Conservation (phyloP, 192 early-diverging fungal genomes). For the Entomortierella lignicola region DNA sequence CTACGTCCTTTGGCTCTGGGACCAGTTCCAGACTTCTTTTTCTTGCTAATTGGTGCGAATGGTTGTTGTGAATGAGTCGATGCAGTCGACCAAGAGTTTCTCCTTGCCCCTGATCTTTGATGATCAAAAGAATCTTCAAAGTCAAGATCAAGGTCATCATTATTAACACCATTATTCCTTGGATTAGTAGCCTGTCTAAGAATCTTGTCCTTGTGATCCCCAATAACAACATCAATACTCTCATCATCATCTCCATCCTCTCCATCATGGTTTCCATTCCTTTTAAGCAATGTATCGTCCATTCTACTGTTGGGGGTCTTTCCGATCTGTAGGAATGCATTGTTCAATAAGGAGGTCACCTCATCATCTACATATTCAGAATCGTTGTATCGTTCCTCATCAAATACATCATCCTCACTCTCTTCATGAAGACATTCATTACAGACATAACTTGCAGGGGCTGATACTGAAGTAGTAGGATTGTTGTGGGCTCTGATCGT, state of each 20-base stretch:
- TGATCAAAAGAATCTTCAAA: slow-evolving; percentile 17
- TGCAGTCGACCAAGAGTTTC: slow-evolving; percentile 20
- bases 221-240: slow-evolving; percentile 46
- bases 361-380: slow-evolving; percentile 52
- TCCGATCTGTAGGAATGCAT: slow-evolving; percentile 45
- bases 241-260: slow-evolving; percentile 16
- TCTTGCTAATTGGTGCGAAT: slow-evolving; percentile 45
- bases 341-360: slow-evolving; percentile 36
- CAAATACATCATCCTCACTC: slow-evolving; percentile 10
- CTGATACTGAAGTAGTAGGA: neutral
- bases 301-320: slow-evolving; percentile 38
- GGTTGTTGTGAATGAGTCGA: slow-evolving; percentile 38
- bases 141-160: slow-evolving; percentile 9
- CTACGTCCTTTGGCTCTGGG: slow-evolving; percentile 6
- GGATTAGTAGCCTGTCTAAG: slow-evolving; percentile 1
- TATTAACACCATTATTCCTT: no score
- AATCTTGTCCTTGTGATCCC: slow-evolving; percentile 44
- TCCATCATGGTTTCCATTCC: neutral
- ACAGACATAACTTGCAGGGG: neutral
- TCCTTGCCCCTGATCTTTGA: neutral
- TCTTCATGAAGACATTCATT: slow-evolving; percentile 14
- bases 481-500: neutral
- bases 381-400: slow-evolving; percentile 40
- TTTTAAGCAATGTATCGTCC: slow-evolving; percentile 16
- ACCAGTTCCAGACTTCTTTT: slow-evolving; percentile 16